A percentile compares a stretch with the other conserved stretches of the same genome.
Conservation (phyloP, 1,284 basidiomycete genomes). For the Chiua sp. region DNA sequence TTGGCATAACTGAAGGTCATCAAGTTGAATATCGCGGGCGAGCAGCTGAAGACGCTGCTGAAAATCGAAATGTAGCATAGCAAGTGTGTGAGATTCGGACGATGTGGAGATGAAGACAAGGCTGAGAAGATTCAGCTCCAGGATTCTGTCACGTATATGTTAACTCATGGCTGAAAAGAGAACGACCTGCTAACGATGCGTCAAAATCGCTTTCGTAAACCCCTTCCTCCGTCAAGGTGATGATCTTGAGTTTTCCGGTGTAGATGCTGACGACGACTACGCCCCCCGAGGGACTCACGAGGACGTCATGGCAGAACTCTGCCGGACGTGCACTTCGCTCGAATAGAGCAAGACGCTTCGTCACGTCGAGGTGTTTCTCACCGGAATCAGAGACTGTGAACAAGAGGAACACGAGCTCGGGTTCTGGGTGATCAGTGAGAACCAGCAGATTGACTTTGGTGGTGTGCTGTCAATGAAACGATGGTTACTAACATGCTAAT, state of each 20-base stretch:
- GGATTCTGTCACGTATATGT: conserved; percentile 52
- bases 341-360: conserved; percentile 53
- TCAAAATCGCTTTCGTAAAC: conserved; percentile 63
- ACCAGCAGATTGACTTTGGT: conserved; percentile 59
- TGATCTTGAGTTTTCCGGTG: conserved; percentile 67
- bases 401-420: conserved; percentile 64
- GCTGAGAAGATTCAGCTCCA: conserved; percentile 77
- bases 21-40: conserved; percentile 58
- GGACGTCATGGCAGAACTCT: conserved; percentile 70
- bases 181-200: conserved; percentile 55
- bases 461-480: conserved; percentile 42
- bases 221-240: conserved; percentile 56
- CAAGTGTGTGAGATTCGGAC: conserved; percentile 57
- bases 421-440: conserved; percentile 75
- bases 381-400: conserved; percentile 48
- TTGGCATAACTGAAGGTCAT: conserved; percentile 58
- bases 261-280: conserved; percentile 70
- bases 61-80: conserved; percentile 73
- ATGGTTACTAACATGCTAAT: not conserved
- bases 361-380: conserved; percentile 42
- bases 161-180: conserved; percentile 9
- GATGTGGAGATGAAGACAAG: conserved; percentile 64
- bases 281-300: conserved; percentile 64
- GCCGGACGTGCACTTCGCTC: conserved; percentile 61
- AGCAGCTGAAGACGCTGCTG: conserved; percentile 64